A percentile compares a stretch with the other conserved stretches of the same genome.
Evolutionary conservation across 2,329 filamentous ascomycete species (phyloP).

Genomic region (Alternaria viburni): DNA sequence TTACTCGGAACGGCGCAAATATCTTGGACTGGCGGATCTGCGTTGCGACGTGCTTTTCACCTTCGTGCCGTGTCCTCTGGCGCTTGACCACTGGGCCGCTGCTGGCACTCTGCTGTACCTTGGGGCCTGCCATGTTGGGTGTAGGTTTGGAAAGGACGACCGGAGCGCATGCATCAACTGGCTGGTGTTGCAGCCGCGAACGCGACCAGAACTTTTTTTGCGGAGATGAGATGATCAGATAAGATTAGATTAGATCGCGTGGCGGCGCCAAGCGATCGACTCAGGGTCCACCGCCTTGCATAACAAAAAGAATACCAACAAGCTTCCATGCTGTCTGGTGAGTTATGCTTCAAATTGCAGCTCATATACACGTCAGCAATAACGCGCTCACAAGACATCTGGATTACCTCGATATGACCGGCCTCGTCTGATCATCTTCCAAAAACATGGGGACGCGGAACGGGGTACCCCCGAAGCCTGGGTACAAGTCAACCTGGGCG

Average conservation of each 20-base stretch:
- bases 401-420: not conserved
- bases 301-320: not conserved
- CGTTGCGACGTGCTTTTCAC: conserved; percentile 51
- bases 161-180: conserved; percentile 5
- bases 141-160: not conserved
- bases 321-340: not conserved
- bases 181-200: conserved; percentile 11
- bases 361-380: not conserved
- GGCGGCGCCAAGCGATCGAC: conserved; percentile 30
- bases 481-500: not conserved
- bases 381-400: not conserved
- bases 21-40: conserved; percentile 69
- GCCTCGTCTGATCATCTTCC: not conserved
- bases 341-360: not conserved
- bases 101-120: conserved; percentile 52
- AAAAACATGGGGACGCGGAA: not conserved
- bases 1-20: conserved; percentile 91
- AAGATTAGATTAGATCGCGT: conserved; percentile 24
- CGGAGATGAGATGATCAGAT: conserved; percentile 31
- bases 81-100: conserved; percentile 72
- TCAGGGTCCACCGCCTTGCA: conserved; percentile 18
- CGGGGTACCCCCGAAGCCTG: not conserved
- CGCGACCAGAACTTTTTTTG: conserved; percentile 20
- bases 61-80: conserved; percentile 37
- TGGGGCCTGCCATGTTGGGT: conserved; percentile 55